Evolutionary conservation across 805 yeast genomes (phyloP).

Genomic region (Candida montana): DNA sequence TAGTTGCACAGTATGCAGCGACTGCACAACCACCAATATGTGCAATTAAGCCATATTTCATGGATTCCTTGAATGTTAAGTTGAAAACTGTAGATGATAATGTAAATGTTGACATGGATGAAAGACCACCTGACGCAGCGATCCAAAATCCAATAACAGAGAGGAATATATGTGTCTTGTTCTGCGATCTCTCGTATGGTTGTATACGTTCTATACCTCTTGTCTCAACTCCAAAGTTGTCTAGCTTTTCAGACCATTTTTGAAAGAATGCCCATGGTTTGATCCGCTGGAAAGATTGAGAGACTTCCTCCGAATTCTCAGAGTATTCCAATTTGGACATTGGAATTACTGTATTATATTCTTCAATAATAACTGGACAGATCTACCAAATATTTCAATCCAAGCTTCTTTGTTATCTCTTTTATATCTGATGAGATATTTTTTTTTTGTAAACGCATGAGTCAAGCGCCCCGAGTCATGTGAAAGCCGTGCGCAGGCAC

Average conservation of each 20-base stretch:
- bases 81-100: conserved; percentile 70
- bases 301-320: conserved; percentile 6
- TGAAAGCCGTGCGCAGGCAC: too few species aligned
- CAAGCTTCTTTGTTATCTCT: neutral
- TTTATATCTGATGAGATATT: neutral
- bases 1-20: conserved; percentile 77
- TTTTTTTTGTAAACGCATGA: neutral
- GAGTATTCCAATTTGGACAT: conserved; percentile 6
- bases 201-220: conserved; percentile 75
- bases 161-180: conserved; percentile 28
- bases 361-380: too few species aligned
- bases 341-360: neutral
- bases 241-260: conserved; percentile 41
- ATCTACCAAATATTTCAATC: too few species aligned
- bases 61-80: conserved; percentile 59
- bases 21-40: conserved; percentile 63
- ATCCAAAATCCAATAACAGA: conserved; percentile 73
- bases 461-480: neutral
- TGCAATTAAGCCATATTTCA: conserved; percentile 59
- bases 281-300: conserved; percentile 5
- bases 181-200: conserved; percentile 57
- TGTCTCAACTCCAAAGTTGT: conserved; percentile 60
- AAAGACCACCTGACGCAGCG: conserved; percentile 81
- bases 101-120: conserved; percentile 81
- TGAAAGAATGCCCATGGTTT: conserved; percentile 20